Evolutionary conservation across 352 stramenopile species (phyloP), one percentile per base, ranked within the genome.

Genomic region (Phytopythium chamaehyphon): DNA sequence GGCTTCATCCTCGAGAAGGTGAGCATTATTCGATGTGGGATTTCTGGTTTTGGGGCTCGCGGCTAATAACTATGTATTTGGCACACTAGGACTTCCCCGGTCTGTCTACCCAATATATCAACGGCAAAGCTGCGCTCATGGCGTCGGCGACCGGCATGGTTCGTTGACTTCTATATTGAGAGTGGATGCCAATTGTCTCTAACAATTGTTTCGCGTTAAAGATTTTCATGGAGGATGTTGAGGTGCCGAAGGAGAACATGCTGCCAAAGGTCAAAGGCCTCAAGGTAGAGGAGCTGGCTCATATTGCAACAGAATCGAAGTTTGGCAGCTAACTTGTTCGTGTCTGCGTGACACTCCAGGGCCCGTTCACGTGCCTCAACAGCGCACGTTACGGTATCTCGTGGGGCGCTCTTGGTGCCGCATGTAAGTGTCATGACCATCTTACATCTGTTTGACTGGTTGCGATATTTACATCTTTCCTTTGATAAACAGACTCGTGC

Each of bases 321-420:
- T 26, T 28, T 22, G 19, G 26, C 7, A 18, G n/a, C 40, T 28
- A 21, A 39, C 47, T 46, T 22, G 51, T 40, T 49, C 8, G 22
- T 11, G 26, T 22, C 48, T 40, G 44, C 8, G 22, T 11, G 26
- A 50, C 10, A 19, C 23, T 50, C 23, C 71, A 88, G 60, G 96
- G 95, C n/a, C 96, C 96, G 12, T 99, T 99, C 69, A 95, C 83
- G 36, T 99, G 96, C 61, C 62, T 99, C 15, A 99, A 99, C 74
- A 98, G 95, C 61, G 96, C 96, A 43, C 86, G 96, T 21, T 99
- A 95, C 63, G 96, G 96, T 31, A 99, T 99, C 64, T 93, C 95
- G 14, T 99, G 96, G 96, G 96, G 96, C 51, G 86, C 91, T 12
- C 76, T 99, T 45, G 97, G 96, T 38, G 96, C 96, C 52, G 96